Percentiles rank a stretch among this genome's conserved stretches.
These are phyloP conservation scores for Polyplosphaeria fusca DNA, from an alignment of 495 filamentous ascomycete species.

Conservation along the genomic window DNA sequence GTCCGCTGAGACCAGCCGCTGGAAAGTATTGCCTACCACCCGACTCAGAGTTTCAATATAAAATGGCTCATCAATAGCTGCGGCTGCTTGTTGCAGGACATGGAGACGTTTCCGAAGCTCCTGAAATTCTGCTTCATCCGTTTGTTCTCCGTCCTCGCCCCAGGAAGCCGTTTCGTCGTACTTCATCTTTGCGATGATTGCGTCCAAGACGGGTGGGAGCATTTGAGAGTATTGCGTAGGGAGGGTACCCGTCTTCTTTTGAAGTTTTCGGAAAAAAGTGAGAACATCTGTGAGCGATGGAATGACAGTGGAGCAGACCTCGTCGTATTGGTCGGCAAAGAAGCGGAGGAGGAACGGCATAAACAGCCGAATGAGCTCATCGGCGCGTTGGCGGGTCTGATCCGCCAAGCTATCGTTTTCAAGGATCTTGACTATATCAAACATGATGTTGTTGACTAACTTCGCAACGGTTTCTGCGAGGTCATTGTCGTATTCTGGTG, in stretches of 20 bases:
- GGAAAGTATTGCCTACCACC: conserved; percentile 78
- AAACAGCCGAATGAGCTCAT: conserved; percentile 74
- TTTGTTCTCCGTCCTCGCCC: conserved; percentile 91
- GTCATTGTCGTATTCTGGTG: conserved; percentile 86
- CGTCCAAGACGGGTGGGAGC: conserved; percentile 80
- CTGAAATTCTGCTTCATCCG: conserved; percentile 97
- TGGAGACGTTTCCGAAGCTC: conserved; percentile 86
- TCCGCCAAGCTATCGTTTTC: conserved; percentile 57
- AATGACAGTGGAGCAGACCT: conserved; percentile 92
- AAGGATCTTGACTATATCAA: conserved; percentile 79
- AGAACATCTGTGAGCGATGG: conserved; percentile 86
- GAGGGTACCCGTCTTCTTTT: conserved; percentile 57
- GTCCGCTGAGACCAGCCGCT: conserved; percentile 64
- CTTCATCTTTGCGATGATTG: conserved; percentile 90
- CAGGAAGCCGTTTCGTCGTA: conserved; percentile 92
- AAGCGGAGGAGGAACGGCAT: conserved; percentile 82
- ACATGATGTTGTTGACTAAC: conserved; percentile 84
- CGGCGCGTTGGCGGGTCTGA: conserved; percentile 59
- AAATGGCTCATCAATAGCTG: conserved; percentile 75
- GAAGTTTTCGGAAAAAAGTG: conserved; percentile 76
- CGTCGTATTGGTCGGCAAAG: conserved; percentile 96
- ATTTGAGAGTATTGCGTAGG: conserved; percentile 68
- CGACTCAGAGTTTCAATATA: conserved; percentile 82
- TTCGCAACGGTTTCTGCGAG: conserved; percentile 91
- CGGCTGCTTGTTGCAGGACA: conserved; percentile 83